Base-by-base conservation (phyloP, 805 yeast genomes). In the Pichia exigua region DNA sequence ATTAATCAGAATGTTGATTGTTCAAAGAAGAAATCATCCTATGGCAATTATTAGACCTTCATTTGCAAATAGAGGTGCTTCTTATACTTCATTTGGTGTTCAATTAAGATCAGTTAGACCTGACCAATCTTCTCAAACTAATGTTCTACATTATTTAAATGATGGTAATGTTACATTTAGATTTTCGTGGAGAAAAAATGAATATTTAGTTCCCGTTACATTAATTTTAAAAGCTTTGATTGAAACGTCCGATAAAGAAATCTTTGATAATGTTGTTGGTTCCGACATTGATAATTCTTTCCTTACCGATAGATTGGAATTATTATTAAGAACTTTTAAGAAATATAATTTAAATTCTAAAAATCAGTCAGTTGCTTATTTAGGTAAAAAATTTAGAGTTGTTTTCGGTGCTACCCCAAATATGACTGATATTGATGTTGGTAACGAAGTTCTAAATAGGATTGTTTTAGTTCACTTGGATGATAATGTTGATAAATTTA, bases 31-130 rank as follows among this genome's bases (percentile, higher is more conserved):
- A 70, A 94, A 94, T 68, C 97, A 91, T 66, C 96, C 98, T 24
- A 89, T 94, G 97, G 98, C 98, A 13, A 82, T 94, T 62, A 85
- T 90, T 54, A 88, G 99, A 73, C 95, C 96, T 35, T 87, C 96
- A 12, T 94, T 92, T 65, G 85, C 84, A 47, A 90, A 90, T 72
- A 85, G 99, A 77, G 99, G 99, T 63, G 85, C 92, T 8, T 71
- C 88, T 9, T 94, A 94, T 71, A 75, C 96, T 42, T 82, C 83
- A 54, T 94, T 71, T 60, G 99, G 99, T 83, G 82, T 94, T 55
- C 97, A 91, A 73, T 85, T 94, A 55, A 82, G 99, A 72, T 81
- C 85, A 55, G 97, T 90, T 2, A 82, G 99, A 66, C 95, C 96
- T 4, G 99, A 94, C 70, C 98, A 94, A 73, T 87, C 97, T 20